Base-by-base conservation (phyloP, 805 yeast genomes). In the Metschnikowia vanudenii region DNA sequence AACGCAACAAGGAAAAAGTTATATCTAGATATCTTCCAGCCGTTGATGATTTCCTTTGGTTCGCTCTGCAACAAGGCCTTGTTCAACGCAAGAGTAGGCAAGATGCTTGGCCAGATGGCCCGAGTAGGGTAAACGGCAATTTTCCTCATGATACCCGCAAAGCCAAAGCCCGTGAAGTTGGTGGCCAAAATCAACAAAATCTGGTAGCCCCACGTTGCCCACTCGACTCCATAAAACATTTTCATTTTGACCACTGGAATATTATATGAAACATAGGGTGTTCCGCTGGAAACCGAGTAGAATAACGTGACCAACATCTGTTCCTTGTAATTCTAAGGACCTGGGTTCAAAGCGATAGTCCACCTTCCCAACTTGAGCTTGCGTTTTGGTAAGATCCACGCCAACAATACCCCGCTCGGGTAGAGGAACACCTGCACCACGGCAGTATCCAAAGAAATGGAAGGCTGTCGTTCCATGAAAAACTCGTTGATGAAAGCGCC, bases 261-360 rank as follows among this genome's bases (percentile, higher is more conserved):
- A 45, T 64, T 58, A 45, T 67, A 54, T 26, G 63, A 59, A 2
- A 59, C 76, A 36, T 49, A 66, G 38, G 59, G 53, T 44, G 56
- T 54, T 31, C 65, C 54, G 30, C 58, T 56, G 35, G 70, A 66
- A 20, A 70, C 68, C 34, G 68, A 60, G 55, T 58, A 68, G 56
- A 67, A 66, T 24, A 73, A 57, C 7, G 88, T 78, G 1, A 84
- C 69, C 47, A 84, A 71, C 82, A 81, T 80, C 60, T 83, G 88
- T 56, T 82, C 88, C 58, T 82, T 82, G 51, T 62, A 69, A 24
- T 72, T 66, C 84, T 85, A 84, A 11, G 84, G 84, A 10, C 87
- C 85, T 2, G 84, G 84, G 59, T 80, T 80, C 44, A 82, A 60
- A 7, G 52, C 56, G 72, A 68, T 47, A 63, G 56, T 52, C 71